Conservation (phyloP, 352 stramenopile genomes). For the Globisporangium heterothallicum region DNA sequence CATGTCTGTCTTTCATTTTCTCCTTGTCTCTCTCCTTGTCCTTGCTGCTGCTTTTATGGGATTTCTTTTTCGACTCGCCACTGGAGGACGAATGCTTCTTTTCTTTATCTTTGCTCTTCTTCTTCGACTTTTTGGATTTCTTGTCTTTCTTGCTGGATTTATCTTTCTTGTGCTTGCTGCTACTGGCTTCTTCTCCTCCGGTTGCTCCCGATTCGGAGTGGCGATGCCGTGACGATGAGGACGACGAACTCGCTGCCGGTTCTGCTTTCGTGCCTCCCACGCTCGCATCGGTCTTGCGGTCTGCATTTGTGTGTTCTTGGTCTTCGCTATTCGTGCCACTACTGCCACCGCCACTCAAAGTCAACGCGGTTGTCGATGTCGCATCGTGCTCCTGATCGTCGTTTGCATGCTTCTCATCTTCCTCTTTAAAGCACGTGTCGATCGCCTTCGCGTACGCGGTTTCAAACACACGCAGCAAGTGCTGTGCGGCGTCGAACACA, state of each 20-base stretch:
- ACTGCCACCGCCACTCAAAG: constrained; percentile 5
- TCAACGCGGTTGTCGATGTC: constrained; percentile 13
- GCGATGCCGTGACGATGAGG: constrained; percentile 7
- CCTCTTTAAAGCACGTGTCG: constrained; percentile 44
- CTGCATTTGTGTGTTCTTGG: constrained; percentile 15
- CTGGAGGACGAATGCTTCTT: constrained; percentile 25
- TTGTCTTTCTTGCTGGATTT: constrained; percentile 29
- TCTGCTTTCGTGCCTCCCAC: background rate
- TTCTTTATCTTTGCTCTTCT: constrained; percentile 38
- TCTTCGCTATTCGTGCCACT: constrained; percentile 24
- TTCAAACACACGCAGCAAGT: constrained; percentile 78
- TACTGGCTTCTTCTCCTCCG: constrained; percentile 15
- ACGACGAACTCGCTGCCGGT: background rate
- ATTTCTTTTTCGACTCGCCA: constrained; percentile 38
- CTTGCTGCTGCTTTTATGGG: constrained; percentile 25
- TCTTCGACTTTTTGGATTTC: constrained; percentile 77
- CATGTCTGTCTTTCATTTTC: constrained; percentile 20
- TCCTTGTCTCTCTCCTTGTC: constrained; percentile 22
- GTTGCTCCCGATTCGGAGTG: constrained; percentile 5
- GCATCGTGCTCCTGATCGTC: constrained; percentile 2
- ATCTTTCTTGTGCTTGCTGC: constrained; percentile 50
- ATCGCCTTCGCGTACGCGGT: constrained; percentile 73
- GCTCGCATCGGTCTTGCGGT: constrained; percentile 10
- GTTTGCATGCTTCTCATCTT: constrained; percentile 6
- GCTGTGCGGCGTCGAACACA: constrained; percentile 73